These are phyloP conservation scores for Ramularia collo-cygni DNA, from an alignment of 2,329 filamentous ascomycete genomes.

Conservation along the genomic window DNA sequence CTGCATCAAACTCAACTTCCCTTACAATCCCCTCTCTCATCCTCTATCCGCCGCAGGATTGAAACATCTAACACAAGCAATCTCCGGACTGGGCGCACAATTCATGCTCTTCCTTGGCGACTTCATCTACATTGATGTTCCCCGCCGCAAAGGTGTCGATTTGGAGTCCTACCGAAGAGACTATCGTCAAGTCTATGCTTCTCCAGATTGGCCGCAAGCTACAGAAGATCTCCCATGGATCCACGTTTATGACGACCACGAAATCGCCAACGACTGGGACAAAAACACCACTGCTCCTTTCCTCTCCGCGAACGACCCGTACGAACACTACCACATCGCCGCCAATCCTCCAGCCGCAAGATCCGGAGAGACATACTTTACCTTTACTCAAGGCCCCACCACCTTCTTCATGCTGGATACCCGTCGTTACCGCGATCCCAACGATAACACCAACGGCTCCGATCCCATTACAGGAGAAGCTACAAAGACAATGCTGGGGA, in stretches of 20 bases:
- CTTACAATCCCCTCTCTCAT: conserved; percentile 79
- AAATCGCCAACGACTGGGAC: conserved; percentile 92
- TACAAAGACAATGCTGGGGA: conserved; percentile 79
- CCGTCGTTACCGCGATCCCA: conserved; percentile 70
- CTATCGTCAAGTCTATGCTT: conserved; percentile 92
- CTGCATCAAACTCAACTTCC: conserved; percentile 86
- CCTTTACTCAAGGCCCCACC: conserved; percentile 82
- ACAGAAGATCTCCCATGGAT: conserved; percentile 87
- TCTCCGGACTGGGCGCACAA: conserved; percentile 66
- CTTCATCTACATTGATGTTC: conserved; percentile 89
- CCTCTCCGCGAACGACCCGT: conserved; percentile 72
- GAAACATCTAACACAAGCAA: conserved; percentile 63
- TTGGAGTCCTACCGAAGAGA: conserved; percentile 77
- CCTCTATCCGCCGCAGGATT: conserved; percentile 77
- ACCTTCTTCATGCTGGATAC: conserved; percentile 95
- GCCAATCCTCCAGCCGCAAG: conserved; percentile 67
- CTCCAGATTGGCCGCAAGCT: conserved; percentile 77
- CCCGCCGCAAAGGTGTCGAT: conserved; percentile 65
- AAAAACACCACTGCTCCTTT: conserved; percentile 76
- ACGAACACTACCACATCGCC: conserved; percentile 74
- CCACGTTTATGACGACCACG: conserved; percentile 93
- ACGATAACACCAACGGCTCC: conserved; percentile 53
- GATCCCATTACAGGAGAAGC: conserved; percentile 40
- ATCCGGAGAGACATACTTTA: conserved; percentile 70
- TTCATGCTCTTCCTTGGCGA: conserved; percentile 71